phyloP scores from a whole-genome alignment of 1,284 basidiomycete species.

The Pyrrhoderma noxium region DNA sequence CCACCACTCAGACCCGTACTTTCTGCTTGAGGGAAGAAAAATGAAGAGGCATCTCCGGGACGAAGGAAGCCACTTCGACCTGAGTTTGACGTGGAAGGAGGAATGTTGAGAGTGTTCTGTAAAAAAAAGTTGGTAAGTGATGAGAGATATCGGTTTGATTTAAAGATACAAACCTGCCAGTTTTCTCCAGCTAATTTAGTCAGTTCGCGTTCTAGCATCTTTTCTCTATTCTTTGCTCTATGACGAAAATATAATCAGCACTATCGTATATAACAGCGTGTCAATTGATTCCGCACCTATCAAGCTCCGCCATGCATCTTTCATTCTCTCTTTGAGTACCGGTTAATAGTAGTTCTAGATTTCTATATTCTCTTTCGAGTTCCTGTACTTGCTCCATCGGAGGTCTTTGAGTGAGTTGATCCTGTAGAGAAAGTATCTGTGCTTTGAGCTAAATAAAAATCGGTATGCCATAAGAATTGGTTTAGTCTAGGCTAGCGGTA shows the following conservation, averaged over 20 bases:
- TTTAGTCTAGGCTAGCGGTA: too few relatives aligned
- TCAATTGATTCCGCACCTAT: slow-evolving; percentile 39
- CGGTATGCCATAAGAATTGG: not conserved
- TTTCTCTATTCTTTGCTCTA: slow-evolving; percentile 55
- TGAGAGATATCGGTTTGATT: not conserved
- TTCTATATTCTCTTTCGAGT: slow-evolving; percentile 61
- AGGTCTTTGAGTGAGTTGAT: slow-evolving; percentile 55
- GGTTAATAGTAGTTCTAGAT: slow-evolving; percentile 60
- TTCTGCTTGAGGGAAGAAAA: slow-evolving; percentile 17
- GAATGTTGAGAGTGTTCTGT: slow-evolving; percentile 16
- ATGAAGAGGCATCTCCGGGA: slow-evolving; percentile 11
- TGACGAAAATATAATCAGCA: not conserved
- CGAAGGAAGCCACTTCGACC: slow-evolving; percentile 6
- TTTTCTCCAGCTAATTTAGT: slow-evolving; percentile 61
- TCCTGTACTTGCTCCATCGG: slow-evolving; percentile 54
- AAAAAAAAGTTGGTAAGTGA: not conserved
- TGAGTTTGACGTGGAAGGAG: slow-evolving; percentile 11
- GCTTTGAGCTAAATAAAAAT: slow-evolving; percentile 41
- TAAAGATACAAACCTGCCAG: slow-evolving; percentile 51
- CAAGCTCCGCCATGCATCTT: slow-evolving; percentile 66
- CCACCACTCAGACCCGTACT: slow-evolving; percentile 4
- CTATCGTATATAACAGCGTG: not conserved
- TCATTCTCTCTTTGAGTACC: slow-evolving; percentile 76
- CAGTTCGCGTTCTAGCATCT: slow-evolving; percentile 64
- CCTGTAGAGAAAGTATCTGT: slow-evolving; percentile 53